phyloP scores from a whole-genome alignment of 176 grass and related monocot species.

The Typha latifolia region DNA sequence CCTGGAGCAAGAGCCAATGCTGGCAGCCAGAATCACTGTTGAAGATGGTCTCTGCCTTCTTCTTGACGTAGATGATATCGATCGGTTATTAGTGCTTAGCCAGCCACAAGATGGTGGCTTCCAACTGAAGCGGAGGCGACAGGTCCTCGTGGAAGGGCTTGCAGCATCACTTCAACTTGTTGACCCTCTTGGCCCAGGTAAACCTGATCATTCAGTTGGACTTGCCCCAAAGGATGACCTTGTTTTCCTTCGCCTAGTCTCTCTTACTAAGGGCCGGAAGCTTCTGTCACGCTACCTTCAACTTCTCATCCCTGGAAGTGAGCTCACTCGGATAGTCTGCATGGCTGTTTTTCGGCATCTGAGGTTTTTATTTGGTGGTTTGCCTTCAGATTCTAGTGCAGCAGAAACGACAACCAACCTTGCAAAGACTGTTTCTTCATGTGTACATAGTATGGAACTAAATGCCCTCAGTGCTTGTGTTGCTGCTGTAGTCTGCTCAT shows the following conservation, averaged over 20 bases:
- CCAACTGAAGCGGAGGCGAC: constrained; percentile 60
- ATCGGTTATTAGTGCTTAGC: constrained; percentile 61
- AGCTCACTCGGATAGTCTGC: constrained; percentile 74
- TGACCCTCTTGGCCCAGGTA: constrained; percentile 65
- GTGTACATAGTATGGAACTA: constrained; percentile 70
- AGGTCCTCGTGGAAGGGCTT: constrained; percentile 87
- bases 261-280: constrained; percentile 85
- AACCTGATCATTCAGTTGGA: constrained; percentile 58
- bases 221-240: constrained; percentile 75
- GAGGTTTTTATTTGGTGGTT: constrained; percentile 86
- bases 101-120: constrained; percentile 80
- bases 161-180: constrained; percentile 84
- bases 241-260: constrained; percentile 82
- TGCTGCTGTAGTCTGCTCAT: constrained; percentile 90
- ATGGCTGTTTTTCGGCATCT: constrained; percentile 97
- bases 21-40: constrained; percentile 81
- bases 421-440: constrained; percentile 54
- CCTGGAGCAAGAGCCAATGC: constrained; percentile 79
- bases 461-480: constrained; percentile 88
- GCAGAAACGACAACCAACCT: constrained; percentile 73
- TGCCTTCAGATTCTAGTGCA: constrained; percentile 56
- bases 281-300: constrained; percentile 62
- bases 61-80: constrained; percentile 94
- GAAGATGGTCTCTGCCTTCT: constrained; percentile 83
- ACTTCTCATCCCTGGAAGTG: constrained; percentile 74